Conservation (phyloP, 805 yeast genomes). For the Suhomyces xylopsoci region DNA sequence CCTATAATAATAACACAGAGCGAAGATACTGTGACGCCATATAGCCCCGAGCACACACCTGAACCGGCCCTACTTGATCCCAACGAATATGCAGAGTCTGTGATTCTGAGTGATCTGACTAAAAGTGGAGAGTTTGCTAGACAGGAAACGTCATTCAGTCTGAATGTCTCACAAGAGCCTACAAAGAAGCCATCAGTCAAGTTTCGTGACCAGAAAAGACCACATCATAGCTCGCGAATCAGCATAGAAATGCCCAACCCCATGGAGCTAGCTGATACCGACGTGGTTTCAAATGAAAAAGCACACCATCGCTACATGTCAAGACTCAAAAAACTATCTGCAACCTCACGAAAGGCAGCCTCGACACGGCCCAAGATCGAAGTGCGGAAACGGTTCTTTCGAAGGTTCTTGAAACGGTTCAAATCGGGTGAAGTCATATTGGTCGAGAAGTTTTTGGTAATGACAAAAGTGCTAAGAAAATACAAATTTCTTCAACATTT, state of each 20-base stretch:
- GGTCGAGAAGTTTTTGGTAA: conserved; percentile 66
- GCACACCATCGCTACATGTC: conserved; percentile 14
- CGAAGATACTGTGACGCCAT: not conserved
- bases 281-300: conserved; percentile 10
- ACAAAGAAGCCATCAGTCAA: not conserved
- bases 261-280: conserved; percentile 11
- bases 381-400: conserved; percentile 17
- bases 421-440: conserved; percentile 61
- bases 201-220: not conserved
- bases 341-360: conserved; percentile 14
- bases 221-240: conserved; percentile 4
- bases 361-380: not conserved
- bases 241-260: conserved; percentile 24
- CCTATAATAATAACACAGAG: not conserved
- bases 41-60: not conserved
- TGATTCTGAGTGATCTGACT: not conserved
- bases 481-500: conserved; percentile 19
- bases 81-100: not conserved
- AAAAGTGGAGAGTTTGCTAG: not conserved
- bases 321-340: conserved; percentile 23
- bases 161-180: not conserved
- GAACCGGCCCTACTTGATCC: not conserved
- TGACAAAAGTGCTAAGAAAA: conserved; percentile 43
- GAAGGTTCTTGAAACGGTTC: conserved; percentile 27
- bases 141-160: not conserved